A percentile compares a stretch with the other conserved stretches of the same genome.
phyloP scores from a whole-genome alignment of 306 rosid genomes.

The Citrullus amarus region DNA sequence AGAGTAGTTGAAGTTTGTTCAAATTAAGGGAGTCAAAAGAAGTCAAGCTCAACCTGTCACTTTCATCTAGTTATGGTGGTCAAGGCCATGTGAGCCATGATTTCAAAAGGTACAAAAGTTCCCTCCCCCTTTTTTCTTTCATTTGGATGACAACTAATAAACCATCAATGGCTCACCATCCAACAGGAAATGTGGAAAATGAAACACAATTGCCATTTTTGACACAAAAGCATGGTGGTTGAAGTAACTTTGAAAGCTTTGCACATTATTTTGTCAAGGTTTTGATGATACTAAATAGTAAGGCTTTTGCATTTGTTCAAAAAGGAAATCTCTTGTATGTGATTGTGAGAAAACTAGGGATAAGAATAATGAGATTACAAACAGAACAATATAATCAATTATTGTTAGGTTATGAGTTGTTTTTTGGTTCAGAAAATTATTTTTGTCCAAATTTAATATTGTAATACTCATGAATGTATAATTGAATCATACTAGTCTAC shows the following conservation, averaged over 20 bases:
- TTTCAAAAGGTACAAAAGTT: slow-evolving; percentile 10
- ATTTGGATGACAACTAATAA: slow-evolving; percentile 6
- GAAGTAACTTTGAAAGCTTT: slow-evolving; percentile 3
- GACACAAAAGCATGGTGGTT: background rate
- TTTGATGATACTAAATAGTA: background rate
- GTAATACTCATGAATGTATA: background rate
- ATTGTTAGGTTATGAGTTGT: background rate
- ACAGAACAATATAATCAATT: background rate
- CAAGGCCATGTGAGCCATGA: slow-evolving; percentile 13
- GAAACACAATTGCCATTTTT: slow-evolving; percentile 3
- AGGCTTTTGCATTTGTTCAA: background rate
- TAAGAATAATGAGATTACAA: background rate
- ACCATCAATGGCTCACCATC: background rate
- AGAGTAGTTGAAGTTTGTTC: slow-evolving; percentile 8
- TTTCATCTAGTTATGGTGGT: slow-evolving; percentile 7
- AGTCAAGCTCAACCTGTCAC: slow-evolving; percentile 3
- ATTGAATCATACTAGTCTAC: background rate
- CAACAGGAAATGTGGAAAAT: slow-evolving; percentile 1
- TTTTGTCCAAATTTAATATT: background rate
- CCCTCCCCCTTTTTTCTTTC: background rate
- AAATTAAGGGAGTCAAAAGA: slow-evolving; percentile 9
- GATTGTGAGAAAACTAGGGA: background rate
- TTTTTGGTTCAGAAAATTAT: background rate
- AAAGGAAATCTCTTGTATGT: background rate
- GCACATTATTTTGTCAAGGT: slow-evolving; percentile 2